These are phyloP conservation scores for Aspergillus bridgeri DNA, from an alignment of 495 filamentous ascomycete species.

Conservation along the genomic window DNA sequence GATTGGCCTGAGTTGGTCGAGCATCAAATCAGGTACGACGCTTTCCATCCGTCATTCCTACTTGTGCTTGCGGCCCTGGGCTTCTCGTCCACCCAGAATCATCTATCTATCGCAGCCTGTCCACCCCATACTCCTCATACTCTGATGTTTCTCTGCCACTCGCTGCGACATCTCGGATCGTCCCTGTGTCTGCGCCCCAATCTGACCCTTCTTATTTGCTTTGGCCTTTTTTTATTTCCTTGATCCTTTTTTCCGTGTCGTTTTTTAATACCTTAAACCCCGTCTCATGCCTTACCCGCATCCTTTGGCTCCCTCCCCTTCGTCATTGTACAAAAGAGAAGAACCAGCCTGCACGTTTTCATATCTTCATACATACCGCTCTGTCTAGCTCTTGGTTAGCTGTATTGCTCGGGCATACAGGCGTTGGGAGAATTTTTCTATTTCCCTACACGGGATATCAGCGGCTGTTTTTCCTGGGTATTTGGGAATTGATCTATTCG, in stretches of 20 bases:
- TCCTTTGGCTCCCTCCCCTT: constrained; percentile 18
- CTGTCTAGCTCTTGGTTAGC: constrained; percentile 9
- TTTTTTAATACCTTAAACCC: constrained; percentile 18
- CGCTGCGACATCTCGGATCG: constrained; percentile 15
- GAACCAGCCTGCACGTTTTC: constrained; percentile 10
- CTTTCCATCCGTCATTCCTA: background rate
- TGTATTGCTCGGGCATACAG: constrained; percentile 8
- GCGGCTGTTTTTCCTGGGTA: constrained; percentile 6
- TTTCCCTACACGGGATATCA: constrained; percentile 4
- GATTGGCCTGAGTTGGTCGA: constrained; percentile 3
- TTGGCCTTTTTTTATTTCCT: constrained; percentile 4
- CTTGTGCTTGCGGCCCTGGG: background rate
- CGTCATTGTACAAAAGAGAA: constrained; percentile 18
- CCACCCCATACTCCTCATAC: constrained; percentile 4
- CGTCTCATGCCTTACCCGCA: constrained; percentile 34
- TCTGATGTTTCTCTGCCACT: constrained; percentile 13
- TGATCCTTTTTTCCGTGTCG: background rate
- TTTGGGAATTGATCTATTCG: constrained; percentile 4
- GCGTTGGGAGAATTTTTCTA: constrained; percentile 3
- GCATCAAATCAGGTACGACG: constrained; percentile 9
- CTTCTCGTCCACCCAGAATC: background rate
- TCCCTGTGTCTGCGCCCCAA: constrained; percentile 19
- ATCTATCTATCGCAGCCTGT: background rate
- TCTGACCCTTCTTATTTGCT: constrained; percentile 13
- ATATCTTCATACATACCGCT: constrained; percentile 26